Conservation (phyloP, 441 rosid species). For the Pelargonium citronellum region DNA sequence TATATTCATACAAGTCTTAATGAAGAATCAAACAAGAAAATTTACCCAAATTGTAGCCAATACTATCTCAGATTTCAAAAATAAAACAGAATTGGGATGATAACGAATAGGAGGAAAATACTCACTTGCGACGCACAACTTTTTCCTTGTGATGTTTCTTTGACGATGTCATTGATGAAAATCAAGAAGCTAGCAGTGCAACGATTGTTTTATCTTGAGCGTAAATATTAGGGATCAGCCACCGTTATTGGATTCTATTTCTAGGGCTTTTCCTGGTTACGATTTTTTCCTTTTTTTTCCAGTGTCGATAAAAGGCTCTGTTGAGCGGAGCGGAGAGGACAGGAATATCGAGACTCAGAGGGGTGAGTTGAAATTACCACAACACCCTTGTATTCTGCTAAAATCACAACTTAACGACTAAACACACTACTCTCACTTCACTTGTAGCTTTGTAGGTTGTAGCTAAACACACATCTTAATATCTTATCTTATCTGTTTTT, state of each 20-base stretch:
- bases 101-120: neutral
- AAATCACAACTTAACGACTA: too few relatives aligned
- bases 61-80: neutral
- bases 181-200: neutral
- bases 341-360: neutral
- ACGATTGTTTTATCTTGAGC: neutral
- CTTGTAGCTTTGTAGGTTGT: too few relatives aligned
- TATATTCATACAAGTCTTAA: too few relatives aligned
- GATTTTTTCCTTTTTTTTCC: neutral
- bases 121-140: slow-evolving; percentile 77
- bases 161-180: slow-evolving; percentile 47
- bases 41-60: neutral
- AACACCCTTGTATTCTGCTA: neutral
- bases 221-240: neutral
- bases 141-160: slow-evolving; percentile 82
- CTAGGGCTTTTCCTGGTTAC: neutral
- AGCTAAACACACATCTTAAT: too few relatives aligned
- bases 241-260: neutral
- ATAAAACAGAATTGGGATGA: neutral
- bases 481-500: too few relatives aligned
- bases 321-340: neutral
- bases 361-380: neutral
- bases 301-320: neutral
- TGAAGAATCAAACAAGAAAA: neutral
- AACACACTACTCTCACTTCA: too few relatives aligned